These are phyloP conservation scores for Amphicarpaea edgeworthii DNA, from an alignment of 306 rosid species.

Conservation along the genomic window DNA sequence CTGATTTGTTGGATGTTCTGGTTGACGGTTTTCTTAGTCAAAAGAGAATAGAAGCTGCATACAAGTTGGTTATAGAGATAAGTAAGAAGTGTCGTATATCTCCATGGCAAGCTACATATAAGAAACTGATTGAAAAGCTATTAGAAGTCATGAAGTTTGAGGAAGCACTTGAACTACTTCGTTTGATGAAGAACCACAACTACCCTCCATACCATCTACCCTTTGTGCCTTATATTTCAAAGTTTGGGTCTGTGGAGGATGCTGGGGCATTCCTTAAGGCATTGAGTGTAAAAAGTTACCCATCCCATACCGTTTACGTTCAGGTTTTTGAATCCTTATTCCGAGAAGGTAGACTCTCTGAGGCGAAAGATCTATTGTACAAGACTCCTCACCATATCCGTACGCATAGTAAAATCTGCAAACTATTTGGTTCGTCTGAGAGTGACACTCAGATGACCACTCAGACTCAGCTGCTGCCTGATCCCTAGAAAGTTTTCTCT, in stretches of 20 bases:
- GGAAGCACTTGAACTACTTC: slow-evolving; percentile 76
- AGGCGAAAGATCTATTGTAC: slow-evolving; percentile 77
- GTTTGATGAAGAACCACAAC: slow-evolving; percentile 71
- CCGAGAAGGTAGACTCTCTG: slow-evolving; percentile 71
- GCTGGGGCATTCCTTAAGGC: slow-evolving; percentile 74
- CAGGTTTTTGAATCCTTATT: slow-evolving; percentile 72
- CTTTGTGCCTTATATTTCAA: slow-evolving; percentile 65
- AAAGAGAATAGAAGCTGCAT: slow-evolving; percentile 68
- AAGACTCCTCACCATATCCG: slow-evolving; percentile 78
- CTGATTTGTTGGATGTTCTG: slow-evolving; percentile 72
- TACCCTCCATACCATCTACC: slow-evolving; percentile 70
- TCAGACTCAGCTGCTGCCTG: slow-evolving; percentile 41
- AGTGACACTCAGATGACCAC: slow-evolving; percentile 22
- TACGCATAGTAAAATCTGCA: slow-evolving; percentile 54
- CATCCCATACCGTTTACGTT: slow-evolving; percentile 68
- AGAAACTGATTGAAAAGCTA: slow-evolving; percentile 66
- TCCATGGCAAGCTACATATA: slow-evolving; percentile 83
- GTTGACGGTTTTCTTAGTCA: slow-evolving; percentile 64
- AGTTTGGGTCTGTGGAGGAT: slow-evolving; percentile 84
- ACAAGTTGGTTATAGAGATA: slow-evolving; percentile 68
- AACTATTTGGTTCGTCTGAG: slow-evolving; percentile 66
- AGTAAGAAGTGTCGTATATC: slow-evolving; percentile 52
- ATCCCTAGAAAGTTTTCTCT: slow-evolving; percentile 1
- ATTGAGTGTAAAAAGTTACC: slow-evolving; percentile 40
- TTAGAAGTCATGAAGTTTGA: slow-evolving; percentile 65